Evolutionary conservation across 108 stramenopile genomes (phyloP).

Genomic region (Discostella stelligeroides): DNA sequence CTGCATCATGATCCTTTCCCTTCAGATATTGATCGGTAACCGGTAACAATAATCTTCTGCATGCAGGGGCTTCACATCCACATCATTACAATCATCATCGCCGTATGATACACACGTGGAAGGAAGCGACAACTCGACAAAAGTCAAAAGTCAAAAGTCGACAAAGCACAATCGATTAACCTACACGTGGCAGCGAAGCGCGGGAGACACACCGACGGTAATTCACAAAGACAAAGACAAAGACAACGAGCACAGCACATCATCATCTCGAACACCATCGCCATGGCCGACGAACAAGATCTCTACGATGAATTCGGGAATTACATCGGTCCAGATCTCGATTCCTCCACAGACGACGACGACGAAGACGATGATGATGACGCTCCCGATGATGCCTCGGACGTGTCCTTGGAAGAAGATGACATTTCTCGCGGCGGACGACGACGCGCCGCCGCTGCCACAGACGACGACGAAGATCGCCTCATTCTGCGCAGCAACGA

Average conservation of each 20-base stretch:
- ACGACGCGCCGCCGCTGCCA: no score
- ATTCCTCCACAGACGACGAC: slow-evolving; percentile 66
- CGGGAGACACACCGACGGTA: no score
- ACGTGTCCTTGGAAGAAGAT: slow-evolving; percentile 59
- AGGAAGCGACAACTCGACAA: no score
- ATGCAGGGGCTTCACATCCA: no score
- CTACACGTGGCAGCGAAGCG: no score
- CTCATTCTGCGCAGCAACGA: slow-evolving; percentile 40
- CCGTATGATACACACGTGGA: no score
- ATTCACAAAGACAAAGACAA: neutral
- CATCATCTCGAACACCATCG: slow-evolving; percentile 6
- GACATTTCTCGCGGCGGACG: slow-evolving; percentile 48
- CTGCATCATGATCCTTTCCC: neutral
- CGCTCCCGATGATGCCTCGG: slow-evolving; percentile 74
- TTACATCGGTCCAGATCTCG: slow-evolving; percentile 98
- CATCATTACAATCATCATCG: no score
- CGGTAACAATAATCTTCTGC: no score
- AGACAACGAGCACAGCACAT: neutral
- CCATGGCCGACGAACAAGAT: slow-evolving; percentile 72
- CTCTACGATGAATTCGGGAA: slow-evolving; percentile 99
- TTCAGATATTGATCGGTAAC: neutral
- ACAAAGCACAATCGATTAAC: no score
- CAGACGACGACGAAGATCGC: slow-evolving; percentile 12
- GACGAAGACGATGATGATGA: slow-evolving; percentile 33
- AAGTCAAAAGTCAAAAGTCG: no score